phyloP scores from a whole-genome alignment of 1,284 basidiomycete genomes.

The Melanopsichium pennsylvanicum region DNA sequence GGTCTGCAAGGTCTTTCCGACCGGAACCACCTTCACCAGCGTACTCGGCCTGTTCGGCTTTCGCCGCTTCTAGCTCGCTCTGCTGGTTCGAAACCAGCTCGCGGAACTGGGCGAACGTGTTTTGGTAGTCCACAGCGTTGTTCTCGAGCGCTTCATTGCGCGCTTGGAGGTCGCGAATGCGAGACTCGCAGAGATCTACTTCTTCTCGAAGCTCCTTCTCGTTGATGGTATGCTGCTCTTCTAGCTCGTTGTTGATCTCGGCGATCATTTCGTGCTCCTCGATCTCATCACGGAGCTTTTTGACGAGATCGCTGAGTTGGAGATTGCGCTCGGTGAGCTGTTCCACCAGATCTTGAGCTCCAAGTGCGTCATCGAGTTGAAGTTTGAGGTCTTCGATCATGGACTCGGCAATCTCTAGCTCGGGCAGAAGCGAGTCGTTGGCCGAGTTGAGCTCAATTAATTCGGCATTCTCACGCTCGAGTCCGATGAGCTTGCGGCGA shows the following conservation, averaged over 20 bases:
- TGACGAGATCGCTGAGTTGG: conserved; percentile 78
- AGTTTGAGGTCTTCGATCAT: conserved; percentile 92
- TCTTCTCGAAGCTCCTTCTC: conserved; percentile 92
- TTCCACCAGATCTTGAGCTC: conserved; percentile 94
- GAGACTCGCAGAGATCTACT: conserved; percentile 68
- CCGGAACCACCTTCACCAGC: conserved; percentile 33
- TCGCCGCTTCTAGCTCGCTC: conserved; percentile 55
- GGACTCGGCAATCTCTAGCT: conserved; percentile 62
- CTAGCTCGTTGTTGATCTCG: conserved; percentile 94
- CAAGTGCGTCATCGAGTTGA: conserved; percentile 92
- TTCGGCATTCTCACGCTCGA: conserved; percentile 81
- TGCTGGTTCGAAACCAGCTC: conserved; percentile 59
- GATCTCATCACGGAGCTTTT: conserved; percentile 92
- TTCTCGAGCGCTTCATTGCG: conserved; percentile 50
- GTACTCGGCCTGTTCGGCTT: conserved; percentile 45
- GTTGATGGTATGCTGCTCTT: conserved; percentile 93
- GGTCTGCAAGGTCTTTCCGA: conserved; percentile 42
- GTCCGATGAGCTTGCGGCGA: conserved; percentile 79
- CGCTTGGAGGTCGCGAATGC: conserved; percentile 35
- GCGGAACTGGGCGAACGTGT: conserved; percentile 60
- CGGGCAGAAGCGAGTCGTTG: conserved; percentile 41
- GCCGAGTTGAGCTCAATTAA: conserved; percentile 46
- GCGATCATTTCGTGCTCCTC: conserved; percentile 95
- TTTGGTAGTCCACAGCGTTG: conserved; percentile 56
- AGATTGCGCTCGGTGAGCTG: conserved; percentile 94